Evolutionary conservation across 108 stramenopile species (phyloP).

Genomic region (Nitzschia putrida): DNA sequence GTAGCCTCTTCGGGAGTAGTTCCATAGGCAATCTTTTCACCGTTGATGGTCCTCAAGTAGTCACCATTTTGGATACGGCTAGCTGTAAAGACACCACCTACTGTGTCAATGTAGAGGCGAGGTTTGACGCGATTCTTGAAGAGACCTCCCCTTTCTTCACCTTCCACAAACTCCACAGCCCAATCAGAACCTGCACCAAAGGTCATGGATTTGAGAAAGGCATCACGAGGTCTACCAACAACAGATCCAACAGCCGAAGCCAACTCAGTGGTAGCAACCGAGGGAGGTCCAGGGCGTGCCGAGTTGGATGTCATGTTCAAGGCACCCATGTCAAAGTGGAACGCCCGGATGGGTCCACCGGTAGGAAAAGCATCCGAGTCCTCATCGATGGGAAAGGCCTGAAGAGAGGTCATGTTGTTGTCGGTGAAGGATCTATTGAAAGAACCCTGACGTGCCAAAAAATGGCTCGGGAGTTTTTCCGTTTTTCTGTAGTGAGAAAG

Average conservation of each 20-base stretch:
- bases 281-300: conserved; percentile 6
- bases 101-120: conserved; percentile 1
- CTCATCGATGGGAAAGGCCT: too few species aligned
- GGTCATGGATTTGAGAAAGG: conserved; percentile 38
- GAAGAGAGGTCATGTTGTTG: too few species aligned
- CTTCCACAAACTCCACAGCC: conserved; percentile 14
- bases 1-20: conserved; percentile 24
- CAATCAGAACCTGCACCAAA: conserved; percentile 27
- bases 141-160: neutral
- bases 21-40: conserved; percentile 19
- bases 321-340: neutral
- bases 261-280: conserved; percentile 32
- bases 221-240: conserved; percentile 28
- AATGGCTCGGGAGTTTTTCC: too few species aligned
- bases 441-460: too few species aligned
- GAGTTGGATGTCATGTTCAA: neutral
- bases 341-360: neutral
- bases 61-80: conserved; percentile 41
- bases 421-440: too few species aligned
- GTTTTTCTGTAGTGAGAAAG: too few species aligned
- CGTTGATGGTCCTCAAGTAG: conserved; percentile 33
- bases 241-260: conserved; percentile 44
- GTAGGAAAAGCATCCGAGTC: too few species aligned
- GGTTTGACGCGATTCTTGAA: neutral
- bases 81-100: conserved; percentile 16